These are phyloP conservation scores for Globisporangium perplexum DNA, from an alignment of 352 stramenopile species.

Conservation along the genomic window DNA sequence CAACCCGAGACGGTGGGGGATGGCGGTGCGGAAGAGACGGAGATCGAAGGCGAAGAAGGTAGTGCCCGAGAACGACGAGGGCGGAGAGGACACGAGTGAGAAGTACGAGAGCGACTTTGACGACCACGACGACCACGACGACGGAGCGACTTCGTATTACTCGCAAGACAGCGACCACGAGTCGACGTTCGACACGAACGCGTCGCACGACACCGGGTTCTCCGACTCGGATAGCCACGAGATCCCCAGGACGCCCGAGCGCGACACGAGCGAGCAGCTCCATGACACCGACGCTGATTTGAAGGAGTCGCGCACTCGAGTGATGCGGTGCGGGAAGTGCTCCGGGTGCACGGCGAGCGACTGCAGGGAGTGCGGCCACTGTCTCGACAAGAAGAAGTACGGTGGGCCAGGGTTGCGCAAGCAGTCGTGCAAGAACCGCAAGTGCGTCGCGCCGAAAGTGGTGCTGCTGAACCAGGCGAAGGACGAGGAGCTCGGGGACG, in stretches of 20 bases:
- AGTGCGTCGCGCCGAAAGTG: slow-evolving; percentile 66
- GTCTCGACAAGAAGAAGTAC: slow-evolving; percentile 90
- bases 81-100: slow-evolving; percentile 22
- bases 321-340: slow-evolving; percentile 77
- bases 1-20: slow-evolving; percentile 60
- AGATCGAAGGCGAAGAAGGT: slow-evolving; percentile 16
- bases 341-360: slow-evolving; percentile 71
- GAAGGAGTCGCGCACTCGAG: slow-evolving; percentile 58
- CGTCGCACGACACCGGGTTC: slow-evolving; percentile 12
- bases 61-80: slow-evolving; percentile 5
- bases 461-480: slow-evolving; percentile 64
- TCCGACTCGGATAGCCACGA: slow-evolving; percentile 23
- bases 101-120: slow-evolving; percentile 31
- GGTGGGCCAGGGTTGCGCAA: slow-evolving; percentile 80
- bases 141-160: slow-evolving; percentile 34
- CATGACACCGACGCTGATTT: slow-evolving; percentile 32
- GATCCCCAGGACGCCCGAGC: slow-evolving; percentile 4
- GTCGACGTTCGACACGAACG: slow-evolving; percentile 22
- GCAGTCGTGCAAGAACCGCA: slow-evolving; percentile 84
- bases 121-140: slow-evolving; percentile 21
- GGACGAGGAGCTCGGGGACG: slow-evolving; percentile 46
- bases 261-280: slow-evolving; percentile 17
- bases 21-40: slow-evolving; percentile 34
- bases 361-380: slow-evolving; percentile 84
- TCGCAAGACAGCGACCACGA: slow-evolving; percentile 55